Conservation (phyloP, 1,284 basidiomycete species). For the Coniferiporia weirii region DNA sequence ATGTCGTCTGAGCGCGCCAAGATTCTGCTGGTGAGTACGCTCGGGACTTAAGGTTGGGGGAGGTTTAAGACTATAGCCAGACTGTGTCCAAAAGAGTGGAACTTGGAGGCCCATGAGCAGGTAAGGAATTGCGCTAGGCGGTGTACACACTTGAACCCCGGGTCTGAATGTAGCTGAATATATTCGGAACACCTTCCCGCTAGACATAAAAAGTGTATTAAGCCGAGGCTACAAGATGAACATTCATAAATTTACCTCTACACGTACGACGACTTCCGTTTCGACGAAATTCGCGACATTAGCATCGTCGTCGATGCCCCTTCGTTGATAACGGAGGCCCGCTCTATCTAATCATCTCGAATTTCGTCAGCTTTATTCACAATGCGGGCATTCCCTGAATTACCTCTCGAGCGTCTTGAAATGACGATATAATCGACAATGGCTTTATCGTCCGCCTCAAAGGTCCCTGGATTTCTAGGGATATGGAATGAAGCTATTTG, state of each 20-base stretch:
- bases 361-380: too few species aligned
- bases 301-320: conserved; percentile 87
- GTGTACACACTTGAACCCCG: conserved; percentile 74
- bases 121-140: background rate
- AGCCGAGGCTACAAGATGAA: conserved; percentile 19
- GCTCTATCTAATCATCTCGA: conserved; percentile 55
- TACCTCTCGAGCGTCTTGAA: conserved; percentile 75
- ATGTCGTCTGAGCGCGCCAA: conserved; percentile 69
- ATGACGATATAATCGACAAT: conserved; percentile 65
- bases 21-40: conserved; percentile 68
- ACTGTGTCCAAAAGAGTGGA: conserved; percentile 86
- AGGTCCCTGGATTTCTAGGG: conserved; percentile 45
- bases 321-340: conserved; percentile 91
- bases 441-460: conserved; percentile 39
- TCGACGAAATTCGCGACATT: conserved; percentile 90
- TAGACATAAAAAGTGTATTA: conserved; percentile 25
- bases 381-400: background rate
- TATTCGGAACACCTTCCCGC: conserved; percentile 66
- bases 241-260: conserved; percentile 46
- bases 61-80: conserved; percentile 82
- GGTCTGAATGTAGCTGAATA: conserved; percentile 85
- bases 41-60: conserved; percentile 74
- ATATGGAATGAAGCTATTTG: conserved; percentile 65
- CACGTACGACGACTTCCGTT: conserved; percentile 82
- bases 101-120: conserved; percentile 39